These are phyloP conservation scores for Kuraishia hungarica DNA, from an alignment of 805 yeast genomes.

Conservation along the genomic window DNA sequence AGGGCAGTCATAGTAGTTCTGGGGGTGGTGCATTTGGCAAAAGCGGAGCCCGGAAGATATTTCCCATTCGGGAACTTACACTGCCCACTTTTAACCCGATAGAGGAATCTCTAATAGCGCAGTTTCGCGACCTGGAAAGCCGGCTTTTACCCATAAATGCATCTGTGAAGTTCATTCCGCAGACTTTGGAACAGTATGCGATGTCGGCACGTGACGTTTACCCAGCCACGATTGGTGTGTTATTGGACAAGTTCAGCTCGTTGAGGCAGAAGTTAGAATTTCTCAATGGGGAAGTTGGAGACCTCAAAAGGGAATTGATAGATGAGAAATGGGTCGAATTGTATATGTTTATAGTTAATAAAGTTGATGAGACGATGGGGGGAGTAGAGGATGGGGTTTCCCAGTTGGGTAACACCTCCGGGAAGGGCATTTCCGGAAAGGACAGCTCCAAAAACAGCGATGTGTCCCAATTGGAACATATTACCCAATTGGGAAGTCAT, in stretches of 20 bases:
- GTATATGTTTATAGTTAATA: constrained; percentile 37
- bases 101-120: constrained; percentile 31
- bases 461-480: too few relatives aligned
- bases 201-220: constrained; percentile 18
- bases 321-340: constrained; percentile 50
- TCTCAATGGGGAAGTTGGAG: constrained; percentile 30
- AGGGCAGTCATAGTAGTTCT: constrained; percentile 6
- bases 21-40: constrained; percentile 6
- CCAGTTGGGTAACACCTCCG: constrained; percentile 1
- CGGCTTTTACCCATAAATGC: constrained; percentile 43
- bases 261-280: constrained; percentile 31
- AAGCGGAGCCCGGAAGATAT: constrained; percentile 3
- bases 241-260: constrained; percentile 29
- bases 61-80: constrained; percentile 10
- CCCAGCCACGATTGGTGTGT: constrained; percentile 20
- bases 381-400: constrained; percentile 17
- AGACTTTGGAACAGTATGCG: constrained; percentile 35
- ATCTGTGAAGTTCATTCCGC: constrained; percentile 42
- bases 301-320: constrained; percentile 35
- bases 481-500: too few relatives aligned
- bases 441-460: too few relatives aligned
- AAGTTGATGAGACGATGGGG: constrained; percentile 22
- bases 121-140: constrained; percentile 31
- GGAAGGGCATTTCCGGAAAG: too few relatives aligned
- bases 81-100: constrained; percentile 29